phyloP scores from a whole-genome alignment of 176 grass and related monocot genomes.

The Rhynchospora breviuscula region DNA sequence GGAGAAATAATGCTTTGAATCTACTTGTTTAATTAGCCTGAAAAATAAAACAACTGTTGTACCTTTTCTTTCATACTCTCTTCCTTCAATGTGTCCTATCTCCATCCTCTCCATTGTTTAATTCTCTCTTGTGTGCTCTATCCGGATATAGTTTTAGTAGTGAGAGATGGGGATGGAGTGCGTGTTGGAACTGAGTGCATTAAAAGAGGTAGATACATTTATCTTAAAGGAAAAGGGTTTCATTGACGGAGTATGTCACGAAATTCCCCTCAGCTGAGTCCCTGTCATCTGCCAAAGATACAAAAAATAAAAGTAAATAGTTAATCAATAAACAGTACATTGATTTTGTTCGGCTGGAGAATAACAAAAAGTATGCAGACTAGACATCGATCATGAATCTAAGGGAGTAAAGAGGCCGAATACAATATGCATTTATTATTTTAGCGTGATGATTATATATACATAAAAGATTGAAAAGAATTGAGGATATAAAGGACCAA shows the following conservation, averaged over 20 bases:
- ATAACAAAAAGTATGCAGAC: not conserved
- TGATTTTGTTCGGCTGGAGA: not conserved
- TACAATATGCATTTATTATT: not conserved
- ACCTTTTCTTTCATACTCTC: constrained; percentile 63
- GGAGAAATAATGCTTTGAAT: not conserved
- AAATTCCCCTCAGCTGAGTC: constrained; percentile 7
- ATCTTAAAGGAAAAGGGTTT: not conserved
- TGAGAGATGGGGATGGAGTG: not conserved
- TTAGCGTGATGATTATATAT: too few relatives aligned
- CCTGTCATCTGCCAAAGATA: constrained; percentile 7
- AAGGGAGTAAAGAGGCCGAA: not conserved
- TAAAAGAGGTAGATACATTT: constrained; percentile 36
- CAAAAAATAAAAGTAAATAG: not conserved
- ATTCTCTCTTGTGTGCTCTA: not conserved
- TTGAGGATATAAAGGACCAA: too few relatives aligned
- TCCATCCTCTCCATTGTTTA: constrained; percentile 46
- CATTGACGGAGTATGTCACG: not conserved
- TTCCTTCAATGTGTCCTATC: constrained; percentile 39
- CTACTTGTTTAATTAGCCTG: not conserved
- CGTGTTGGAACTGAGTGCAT: constrained; percentile 29
- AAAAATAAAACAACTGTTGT: not conserved
- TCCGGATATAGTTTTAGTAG: constrained; percentile 1
- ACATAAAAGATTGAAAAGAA: too few relatives aligned
- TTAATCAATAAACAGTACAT: not conserved
- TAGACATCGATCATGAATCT: not conserved